phyloP scores from a whole-genome alignment of 208 protist genomes.

The Crithidia brevicula region DNA sequence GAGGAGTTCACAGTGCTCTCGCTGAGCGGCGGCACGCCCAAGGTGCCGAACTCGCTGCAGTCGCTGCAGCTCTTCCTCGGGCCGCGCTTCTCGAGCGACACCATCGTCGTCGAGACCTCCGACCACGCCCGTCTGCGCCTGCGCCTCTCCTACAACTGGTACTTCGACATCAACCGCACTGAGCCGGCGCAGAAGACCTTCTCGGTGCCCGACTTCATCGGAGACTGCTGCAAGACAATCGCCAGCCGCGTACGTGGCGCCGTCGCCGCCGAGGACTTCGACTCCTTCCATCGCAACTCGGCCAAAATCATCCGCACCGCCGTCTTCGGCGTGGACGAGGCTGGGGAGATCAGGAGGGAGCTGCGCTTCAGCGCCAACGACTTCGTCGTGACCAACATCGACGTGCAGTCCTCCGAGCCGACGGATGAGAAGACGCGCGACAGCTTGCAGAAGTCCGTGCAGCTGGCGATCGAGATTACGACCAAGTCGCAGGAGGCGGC shows the following conservation, averaged over 20 bases:
- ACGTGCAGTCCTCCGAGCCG: constrained; percentile 94
- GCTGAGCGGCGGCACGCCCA: constrained; percentile 94
- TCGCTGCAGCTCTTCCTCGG: constrained; percentile 94
- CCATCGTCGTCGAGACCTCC: constrained; percentile 95
- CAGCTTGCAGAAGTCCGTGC: constrained; percentile 96
- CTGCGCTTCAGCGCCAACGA: constrained; percentile 92
- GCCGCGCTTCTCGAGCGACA: constrained; percentile 95
- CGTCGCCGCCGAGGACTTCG: constrained; percentile 94
- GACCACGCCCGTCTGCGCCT: constrained; percentile 96
- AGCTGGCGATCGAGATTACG: constrained; percentile 98
- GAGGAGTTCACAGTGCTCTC: constrained; percentile 97
- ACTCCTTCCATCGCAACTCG: constrained; percentile 97
- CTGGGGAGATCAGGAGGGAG: constrained; percentile 51
- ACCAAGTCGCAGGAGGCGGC: constrained; percentile 96
- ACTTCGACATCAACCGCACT: constrained; percentile 85
- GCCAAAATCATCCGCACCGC: constrained; percentile 94
- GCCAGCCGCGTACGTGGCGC: constrained; percentile 95
- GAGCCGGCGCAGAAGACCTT: constrained; percentile 49
- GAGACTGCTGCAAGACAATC: constrained; percentile 98
- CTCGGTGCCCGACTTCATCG: constrained; percentile 97
- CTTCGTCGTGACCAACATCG: constrained; percentile 95
- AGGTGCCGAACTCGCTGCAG: constrained; percentile 92
- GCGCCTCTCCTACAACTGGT: constrained; percentile 97
- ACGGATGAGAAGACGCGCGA: constrained; percentile 94
- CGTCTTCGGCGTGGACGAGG: constrained; percentile 91